Conservation (phyloP, 2,329 filamentous ascomycete species). For the Botrytis aclada region DNA sequence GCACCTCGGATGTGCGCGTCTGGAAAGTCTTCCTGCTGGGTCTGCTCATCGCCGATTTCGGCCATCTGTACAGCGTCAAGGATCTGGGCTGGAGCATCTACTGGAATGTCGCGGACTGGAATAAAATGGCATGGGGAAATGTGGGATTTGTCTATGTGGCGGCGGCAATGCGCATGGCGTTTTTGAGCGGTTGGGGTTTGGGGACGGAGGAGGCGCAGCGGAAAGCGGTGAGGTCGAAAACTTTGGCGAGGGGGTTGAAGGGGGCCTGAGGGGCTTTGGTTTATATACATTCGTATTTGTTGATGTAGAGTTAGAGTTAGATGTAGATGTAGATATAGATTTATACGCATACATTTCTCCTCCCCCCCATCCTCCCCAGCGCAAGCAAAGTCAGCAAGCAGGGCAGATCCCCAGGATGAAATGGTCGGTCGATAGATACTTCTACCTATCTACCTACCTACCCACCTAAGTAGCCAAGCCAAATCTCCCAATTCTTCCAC, state of each 20-base stretch:
- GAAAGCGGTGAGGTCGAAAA: background rate
- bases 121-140: conserved; percentile 66
- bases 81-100: conserved; percentile 60
- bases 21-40: conserved; percentile 67
- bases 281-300: too few relatives aligned
- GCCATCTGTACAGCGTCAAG: conserved; percentile 67
- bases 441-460: accelerated
- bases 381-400: background rate
- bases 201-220: conserved; percentile 23
- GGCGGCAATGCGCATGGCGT: conserved; percentile 56
- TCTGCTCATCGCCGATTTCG: conserved; percentile 71
- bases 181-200: conserved; percentile 56
- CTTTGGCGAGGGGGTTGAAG: background rate
- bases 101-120: conserved; percentile 56
- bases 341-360: background rate
- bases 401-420: background rate
- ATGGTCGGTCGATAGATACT: background rate
- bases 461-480: too few relatives aligned
- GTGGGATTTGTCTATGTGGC: conserved; percentile 68
- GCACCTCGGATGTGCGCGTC: conserved; percentile 63
- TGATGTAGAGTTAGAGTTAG: background rate
- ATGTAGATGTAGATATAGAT: background rate
- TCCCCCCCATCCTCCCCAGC: background rate
- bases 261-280: background rate
- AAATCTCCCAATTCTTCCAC: background rate